Evolutionary conservation across 208 protist genomes (phyloP).

Genomic region (Kentomonas sorsogonicus): DNA sequence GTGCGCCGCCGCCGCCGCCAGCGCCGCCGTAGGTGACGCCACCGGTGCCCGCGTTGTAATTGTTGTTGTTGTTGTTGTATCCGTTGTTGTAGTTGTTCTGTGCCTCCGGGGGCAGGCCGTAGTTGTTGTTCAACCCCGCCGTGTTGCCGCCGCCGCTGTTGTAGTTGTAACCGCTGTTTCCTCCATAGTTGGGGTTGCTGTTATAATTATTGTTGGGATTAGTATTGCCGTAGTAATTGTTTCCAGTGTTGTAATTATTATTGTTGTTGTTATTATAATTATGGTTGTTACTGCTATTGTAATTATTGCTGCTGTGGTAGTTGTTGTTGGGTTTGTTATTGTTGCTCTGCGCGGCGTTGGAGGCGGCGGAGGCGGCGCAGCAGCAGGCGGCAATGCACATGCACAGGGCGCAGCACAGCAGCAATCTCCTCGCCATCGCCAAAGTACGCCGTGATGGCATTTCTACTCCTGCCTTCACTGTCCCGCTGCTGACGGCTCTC

Average conservation of each 20-base stretch:
- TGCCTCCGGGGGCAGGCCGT: too few species aligned
- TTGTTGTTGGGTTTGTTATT: conserved; percentile 4
- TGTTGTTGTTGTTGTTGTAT: background rate
- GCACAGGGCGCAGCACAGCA: conserved; percentile 15
- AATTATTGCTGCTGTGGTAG: background rate
- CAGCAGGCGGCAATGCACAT: conserved; percentile 20
- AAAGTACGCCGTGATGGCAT: too few species aligned
- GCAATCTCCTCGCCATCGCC: background rate
- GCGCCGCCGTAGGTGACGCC: too few species aligned
- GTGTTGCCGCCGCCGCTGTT: too few species aligned
- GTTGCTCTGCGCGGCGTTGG: background rate
- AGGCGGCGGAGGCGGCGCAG: conserved; percentile 11
- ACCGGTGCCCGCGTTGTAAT: too few species aligned
- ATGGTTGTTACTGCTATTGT: conserved; percentile 6
- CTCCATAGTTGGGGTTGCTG: too few species aligned
- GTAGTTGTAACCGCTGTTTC: too few species aligned
- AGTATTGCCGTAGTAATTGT: too few species aligned
- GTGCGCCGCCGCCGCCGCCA: too few species aligned
- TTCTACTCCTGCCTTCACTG: too few species aligned
- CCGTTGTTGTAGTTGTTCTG: background rate
- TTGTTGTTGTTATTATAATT: conserved; percentile 6
- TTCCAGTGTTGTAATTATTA: background rate
- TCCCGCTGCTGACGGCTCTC: too few species aligned
- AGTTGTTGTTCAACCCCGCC: too few species aligned
- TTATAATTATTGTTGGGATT: background rate